Base-by-base conservation (phyloP, 495 filamentous ascomycete species). In the Aspergillus carlsbadensis region DNA sequence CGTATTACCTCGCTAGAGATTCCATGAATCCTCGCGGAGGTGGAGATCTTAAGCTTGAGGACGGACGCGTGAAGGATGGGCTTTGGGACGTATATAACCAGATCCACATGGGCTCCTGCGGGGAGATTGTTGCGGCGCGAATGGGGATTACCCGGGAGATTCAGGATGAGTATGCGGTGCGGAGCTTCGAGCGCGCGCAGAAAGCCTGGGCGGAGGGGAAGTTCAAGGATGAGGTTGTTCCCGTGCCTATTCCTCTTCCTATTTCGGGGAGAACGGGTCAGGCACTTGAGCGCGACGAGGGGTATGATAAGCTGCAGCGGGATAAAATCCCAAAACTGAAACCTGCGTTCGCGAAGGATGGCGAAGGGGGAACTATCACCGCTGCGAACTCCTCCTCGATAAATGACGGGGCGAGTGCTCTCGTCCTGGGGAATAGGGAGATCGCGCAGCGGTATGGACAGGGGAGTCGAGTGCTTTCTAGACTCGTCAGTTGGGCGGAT, bases 91-190 rank as follows among this genome's bases (percentile, higher is more conserved):
- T 96, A 17, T 98, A 97, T 70, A 90, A 96, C 69, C 81, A 96
- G 65, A 86, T 97, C 65, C 93, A 96, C 68, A 98, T 98, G 94
- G 94, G 94, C 7, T 88, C 91, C 54, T 98, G 94, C 65, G 94
- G 92, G n/a, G 94, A 98, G 77, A 87, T 88, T 54, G 96, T 92
- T 10, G 93, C 90, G 5, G 93, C 92, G 78, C 92, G 94, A 59
- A 81, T 89, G 65, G 74, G 82, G 0, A 82, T 98, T 47, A 84
- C 86, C 1, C 79, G 94, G 14, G 85, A 94, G 65, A 84, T 84
- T 59, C 94, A 98, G 76, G 94, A 98, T 61, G 76, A 87, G 44
- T 98, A 94, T 67, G 91, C 94, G 10, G 90, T 96, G 61, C 81
- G 82, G 62, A 91, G 87, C 14, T 98, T 96, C 63, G 78, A 90